These are phyloP conservation scores for Monosporascus sp. DNA, from an alignment of 2,329 filamentous ascomycete genomes.

Conservation along the genomic window DNA sequence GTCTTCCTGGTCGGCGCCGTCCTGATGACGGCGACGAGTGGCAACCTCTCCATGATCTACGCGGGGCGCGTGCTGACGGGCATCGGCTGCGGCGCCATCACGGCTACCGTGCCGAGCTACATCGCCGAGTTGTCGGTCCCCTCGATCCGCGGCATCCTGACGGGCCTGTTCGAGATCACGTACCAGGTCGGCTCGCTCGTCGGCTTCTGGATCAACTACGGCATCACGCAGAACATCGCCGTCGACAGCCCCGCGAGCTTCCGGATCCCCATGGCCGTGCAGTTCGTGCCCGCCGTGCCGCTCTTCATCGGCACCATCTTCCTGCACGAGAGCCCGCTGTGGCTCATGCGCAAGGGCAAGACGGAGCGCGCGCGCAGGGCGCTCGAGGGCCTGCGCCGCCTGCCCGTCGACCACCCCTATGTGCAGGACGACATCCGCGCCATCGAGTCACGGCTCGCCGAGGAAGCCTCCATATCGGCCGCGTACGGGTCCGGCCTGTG, in stretches of 20 bases:
- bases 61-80: slow-evolving; percentile 52
- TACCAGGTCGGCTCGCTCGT: slow-evolving; percentile 48
- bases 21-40: slow-evolving; percentile 35
- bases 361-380: slow-evolving; percentile 34
- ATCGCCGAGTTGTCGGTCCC: slow-evolving; percentile 57
- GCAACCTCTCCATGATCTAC: slow-evolving; percentile 43
- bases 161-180: slow-evolving; percentile 46
- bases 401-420: slow-evolving; percentile 34
- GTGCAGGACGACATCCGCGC: slow-evolving; percentile 44
- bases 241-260: slow-evolving; percentile 30
- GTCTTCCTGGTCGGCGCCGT: slow-evolving; percentile 40
- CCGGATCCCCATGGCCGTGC: slow-evolving; percentile 45
- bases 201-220: slow-evolving; percentile 48
- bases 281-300: slow-evolving; percentile 36
- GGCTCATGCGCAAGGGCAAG: slow-evolving; percentile 36
- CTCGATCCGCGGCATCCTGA: slow-evolving; percentile 51
- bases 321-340: slow-evolving; percentile 34
- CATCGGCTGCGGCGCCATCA: slow-evolving; percentile 51
- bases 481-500: slow-evolving; percentile 27
- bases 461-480: slow-evolving; percentile 27
- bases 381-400: slow-evolving; percentile 36
- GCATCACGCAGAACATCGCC: slow-evolving; percentile 35
- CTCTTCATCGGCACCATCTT: slow-evolving; percentile 40
- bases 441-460: slow-evolving; percentile 31
- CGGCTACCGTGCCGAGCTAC: slow-evolving; percentile 56